Evolutionary conservation across 345 rosid species (phyloP).

Genomic region (Populus ilicifolia): DNA sequence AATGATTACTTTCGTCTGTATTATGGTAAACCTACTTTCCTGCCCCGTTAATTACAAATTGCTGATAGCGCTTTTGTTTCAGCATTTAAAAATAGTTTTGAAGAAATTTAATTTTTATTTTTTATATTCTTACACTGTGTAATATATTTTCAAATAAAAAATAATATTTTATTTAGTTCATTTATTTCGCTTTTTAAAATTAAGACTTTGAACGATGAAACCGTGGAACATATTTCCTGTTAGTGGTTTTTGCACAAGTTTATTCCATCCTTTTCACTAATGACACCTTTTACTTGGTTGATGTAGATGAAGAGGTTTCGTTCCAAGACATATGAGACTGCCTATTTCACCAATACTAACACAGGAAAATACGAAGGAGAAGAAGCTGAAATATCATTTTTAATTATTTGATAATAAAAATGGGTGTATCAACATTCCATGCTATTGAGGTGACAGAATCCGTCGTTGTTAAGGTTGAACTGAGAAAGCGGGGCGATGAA

Average conservation of each 20-base stretch:
- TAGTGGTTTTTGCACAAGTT: neutral
- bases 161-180: too few species aligned
- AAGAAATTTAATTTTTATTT: too few species aligned
- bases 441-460: neutral
- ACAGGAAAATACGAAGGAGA: neutral
- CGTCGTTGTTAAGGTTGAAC: slow-evolving; percentile 7
- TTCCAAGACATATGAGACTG: neutral
- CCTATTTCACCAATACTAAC: neutral
- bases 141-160: too few species aligned
- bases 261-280: too few species aligned
- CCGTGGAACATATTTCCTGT: neutral
- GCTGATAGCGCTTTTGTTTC: too few species aligned
- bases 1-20: too few species aligned
- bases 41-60: too few species aligned
- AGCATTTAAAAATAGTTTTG: too few species aligned
- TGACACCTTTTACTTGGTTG: neutral
- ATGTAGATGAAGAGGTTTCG: too few species aligned
- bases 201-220: neutral
- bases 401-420: neutral
- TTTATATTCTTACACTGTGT: too few species aligned
- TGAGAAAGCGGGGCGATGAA: slow-evolving; percentile 9
- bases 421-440: neutral
- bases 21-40: too few species aligned
- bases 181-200: too few species aligned
- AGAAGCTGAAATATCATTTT: neutral